Evolutionary conservation across 805 yeast species (phyloP), one percentile per base, ranked within the genome.

Genomic region (Jamesozyma spencerorum): DNA sequence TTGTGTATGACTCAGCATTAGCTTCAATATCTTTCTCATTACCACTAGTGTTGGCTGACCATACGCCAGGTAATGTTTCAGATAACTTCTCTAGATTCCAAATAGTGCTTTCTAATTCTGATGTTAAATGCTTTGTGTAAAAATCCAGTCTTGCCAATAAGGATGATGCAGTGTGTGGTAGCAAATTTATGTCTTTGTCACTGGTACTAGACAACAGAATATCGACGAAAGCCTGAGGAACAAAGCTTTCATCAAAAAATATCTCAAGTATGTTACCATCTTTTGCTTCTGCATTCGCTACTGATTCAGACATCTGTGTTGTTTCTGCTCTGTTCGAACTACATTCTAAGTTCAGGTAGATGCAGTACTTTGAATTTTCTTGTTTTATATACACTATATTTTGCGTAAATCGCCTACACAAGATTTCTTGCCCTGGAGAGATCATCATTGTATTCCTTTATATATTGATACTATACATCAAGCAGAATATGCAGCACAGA

Each of bases 241-340:
- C 75, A 53, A 81, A 81, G 19, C 72, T 75, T 17, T 71, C 74
- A 46, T 81, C 85, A 45, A 79, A 77, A 63, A 82, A 82, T 77
- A 81, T 80, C 11, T 75, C 62, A 3, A 81, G 58, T 1, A 79
- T 67, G 13, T 74, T 74, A 40, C 62, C 61, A 29, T 59, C 44
- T 18, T 38, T 42, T 27, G 57, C 40, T 14, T 33, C 37, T 10
- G 41, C 13, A 12, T 33, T 31, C 22, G 26, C 18, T 17, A 18
- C 18, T 26, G 18, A n/a, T 26, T 17, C 14, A 18, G 26, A 15
- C 32, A 38, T 31, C 12, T 12, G 17, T 19, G 19, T 22, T 10
- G n/a, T n/a, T n/a, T n/a, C n/a, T n/a, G n/a, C n/a, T n/a, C n/a
- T n/a, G n/a, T n/a, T n/a, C n/a, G n/a, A n/a, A n/a, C n/a, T n/a